Evolutionary conservation across 352 stramenopile genomes (phyloP).

Genomic region (Thraustochytrium striatum): DNA sequence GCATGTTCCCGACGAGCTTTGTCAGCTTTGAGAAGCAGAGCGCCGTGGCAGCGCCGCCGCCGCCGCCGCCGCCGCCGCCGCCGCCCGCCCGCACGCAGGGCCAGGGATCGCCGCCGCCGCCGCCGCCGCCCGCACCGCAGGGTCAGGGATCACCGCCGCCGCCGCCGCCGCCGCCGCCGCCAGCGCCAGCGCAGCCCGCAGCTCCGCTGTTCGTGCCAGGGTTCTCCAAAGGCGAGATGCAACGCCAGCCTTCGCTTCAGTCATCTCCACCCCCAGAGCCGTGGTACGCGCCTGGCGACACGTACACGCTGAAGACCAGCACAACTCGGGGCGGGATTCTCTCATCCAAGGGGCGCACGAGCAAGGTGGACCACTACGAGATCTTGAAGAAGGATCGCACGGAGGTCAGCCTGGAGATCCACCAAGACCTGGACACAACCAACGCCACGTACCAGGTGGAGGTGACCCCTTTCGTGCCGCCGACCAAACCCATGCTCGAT

Average conservation of each 20-base stretch:
- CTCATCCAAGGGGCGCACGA: background rate
- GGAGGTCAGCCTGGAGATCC: slow-evolving; percentile 20
- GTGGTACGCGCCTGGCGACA: slow-evolving; percentile 18
- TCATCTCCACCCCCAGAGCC: background rate
- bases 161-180: background rate
- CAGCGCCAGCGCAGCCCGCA: background rate
- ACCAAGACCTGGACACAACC: background rate
- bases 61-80: slow-evolving; percentile 10
- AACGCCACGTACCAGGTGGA: background rate
- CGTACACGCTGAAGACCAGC: slow-evolving; percentile 5
- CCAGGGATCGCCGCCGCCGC: background rate
- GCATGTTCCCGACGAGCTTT: slow-evolving; percentile 44
- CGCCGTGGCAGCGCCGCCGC: background rate
- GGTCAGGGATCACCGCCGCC: background rate
- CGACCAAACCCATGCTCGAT: background rate
- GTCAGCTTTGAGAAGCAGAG: too few relatives aligned
- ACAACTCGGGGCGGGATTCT: background rate
- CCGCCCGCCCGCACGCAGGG: background rate
- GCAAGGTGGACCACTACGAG: background rate
- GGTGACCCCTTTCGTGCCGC: background rate
- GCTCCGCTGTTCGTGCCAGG: background rate
- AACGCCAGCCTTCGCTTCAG: background rate
- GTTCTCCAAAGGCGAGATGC: background rate
- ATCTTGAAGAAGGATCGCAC: slow-evolving; percentile 41
- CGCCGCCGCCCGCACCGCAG: background rate